Evolutionary conservation across 768 basidiomycete species (phyloP), one percentile per base, ranked within the genome.

Genomic region (Macrolepiota fuliginosa): DNA sequence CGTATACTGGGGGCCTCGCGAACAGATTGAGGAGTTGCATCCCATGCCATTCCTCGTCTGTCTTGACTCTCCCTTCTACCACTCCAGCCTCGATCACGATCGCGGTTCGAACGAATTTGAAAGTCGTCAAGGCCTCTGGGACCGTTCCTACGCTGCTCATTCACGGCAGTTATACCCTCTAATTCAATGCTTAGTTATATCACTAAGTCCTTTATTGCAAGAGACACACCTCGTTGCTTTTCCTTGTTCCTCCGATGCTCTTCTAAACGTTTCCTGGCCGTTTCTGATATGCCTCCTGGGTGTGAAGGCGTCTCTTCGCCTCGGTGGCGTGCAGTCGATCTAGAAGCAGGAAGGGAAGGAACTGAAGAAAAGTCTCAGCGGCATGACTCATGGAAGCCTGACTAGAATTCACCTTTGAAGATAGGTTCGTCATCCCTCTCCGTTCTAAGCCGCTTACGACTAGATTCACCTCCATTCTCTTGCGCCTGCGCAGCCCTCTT

Each of bases 231-330:
- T 76, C 81, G 76, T 68, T 88, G 87, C 68, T 83, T 87, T 32
- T 94, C 91, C 62, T 84, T 78, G 61, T 81, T 84, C 63, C 80
- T 81, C 61, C 91, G 81, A 67, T 93, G 76, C 64, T 96, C 95
- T 60, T 95, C 94, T 29, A 98, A 74, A 62, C 83, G 76, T 64
- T 81, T 79, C 19, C 88, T 79, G 13, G 88, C 94, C 0, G 78
- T 76, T 27, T 92, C 90, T 0, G 93, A 91, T 19, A 99, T 76
- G 15, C 96, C 96, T 39, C 92, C 91, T 2, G 92, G 89, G 70
- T 96, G 92, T 19, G 96, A 96, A 0, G 96, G 96, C 0, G 96
- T 98, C 66, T 97, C 96, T 66, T 90, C 90, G 0, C 87, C 91
- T 62, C 91, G 79, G 63, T 91, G 87, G 4, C 96, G 83, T 2